Base-by-base conservation (phyloP, 768 basidiomycete species). In the Tephrocybe rancida region DNA sequence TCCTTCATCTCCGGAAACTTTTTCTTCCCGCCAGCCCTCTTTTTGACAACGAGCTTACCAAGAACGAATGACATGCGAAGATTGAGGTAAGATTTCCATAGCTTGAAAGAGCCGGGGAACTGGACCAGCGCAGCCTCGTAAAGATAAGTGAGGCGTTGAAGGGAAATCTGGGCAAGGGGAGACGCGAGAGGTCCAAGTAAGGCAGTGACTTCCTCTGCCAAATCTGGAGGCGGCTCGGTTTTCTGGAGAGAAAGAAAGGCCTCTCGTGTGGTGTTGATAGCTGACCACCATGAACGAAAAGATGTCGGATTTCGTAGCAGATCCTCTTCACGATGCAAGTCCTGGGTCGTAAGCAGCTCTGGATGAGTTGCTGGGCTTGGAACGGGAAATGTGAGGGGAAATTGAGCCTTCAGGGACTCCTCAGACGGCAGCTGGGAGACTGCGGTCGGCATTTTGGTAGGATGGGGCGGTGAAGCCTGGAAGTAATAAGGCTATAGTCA, bases 11-110 rank as follows among this genome's bases (percentile, higher is more conserved):
- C 92, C 3, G 91, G 90, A 52, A 94, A 81, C 77, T 95, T 96
- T 80, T 92, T 97, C 75, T 81, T 87, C 10, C 92, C 94, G 1
- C 93, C 90, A 2, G 90, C 82, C 44, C 84, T 82, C 76, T 92
- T 88, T 71, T 85, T 88, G 38, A 79, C 67, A 5, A 86, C 70
- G 1, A 78, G 81, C 59, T 82, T 87, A 2, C 96, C 97, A 9
- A 96, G 76, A 3, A 98, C 92, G 70, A 88, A 97, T 1, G 81
- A 78, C 79, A 90, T 87, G 44, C 97, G 83, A 73, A 87, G 84
- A 46, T 79, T 80, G 38, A 98, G 77, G 70, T 99, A 99, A 0
- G 91, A 82, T 66, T 93, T 95, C 97, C 97, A 98, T 48, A 98
- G 73, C 69, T 97, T 95, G 84, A 93, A 98, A 2, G 88, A 92